Conservation (phyloP, 441 rosid genomes). For the Syzygium malaccense region DNA sequence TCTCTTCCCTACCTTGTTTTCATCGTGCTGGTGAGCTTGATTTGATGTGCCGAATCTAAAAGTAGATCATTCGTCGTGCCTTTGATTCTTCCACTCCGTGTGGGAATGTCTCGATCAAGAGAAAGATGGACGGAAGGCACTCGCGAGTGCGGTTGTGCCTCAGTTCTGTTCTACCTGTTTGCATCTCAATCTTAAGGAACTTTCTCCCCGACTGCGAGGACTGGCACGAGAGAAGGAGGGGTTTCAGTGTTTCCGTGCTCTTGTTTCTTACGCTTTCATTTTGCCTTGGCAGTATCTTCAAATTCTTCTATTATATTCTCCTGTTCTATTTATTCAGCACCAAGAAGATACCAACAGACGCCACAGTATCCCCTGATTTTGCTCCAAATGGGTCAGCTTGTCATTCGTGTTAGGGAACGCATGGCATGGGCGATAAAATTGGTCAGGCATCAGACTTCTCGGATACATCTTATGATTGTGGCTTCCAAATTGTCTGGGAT, state of each 20-base stretch:
- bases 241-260: neutral
- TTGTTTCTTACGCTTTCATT: neutral
- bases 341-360: neutral
- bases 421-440: neutral
- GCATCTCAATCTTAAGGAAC: neutral
- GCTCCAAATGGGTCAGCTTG: neutral
- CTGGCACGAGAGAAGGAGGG: neutral
- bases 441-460: neutral
- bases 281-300: neutral
- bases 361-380: neutral
- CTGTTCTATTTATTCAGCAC: neutral
- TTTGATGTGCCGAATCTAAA: neutral
- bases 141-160: neutral
- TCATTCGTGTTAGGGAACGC: neutral
- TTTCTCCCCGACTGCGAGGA: neutral
- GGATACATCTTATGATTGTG: neutral
- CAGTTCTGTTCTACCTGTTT: neutral
- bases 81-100: neutral
- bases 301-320: neutral
- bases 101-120: neutral
- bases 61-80: neutral
- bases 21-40: neutral
- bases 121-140: neutral
- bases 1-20: neutral
- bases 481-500: neutral